A percentile compares a stretch with the other conserved stretches of the same genome.
Evolutionary conservation across 2,329 filamentous ascomycete genomes (phyloP).

Genomic region (Colletotrichum zoysiae): DNA sequence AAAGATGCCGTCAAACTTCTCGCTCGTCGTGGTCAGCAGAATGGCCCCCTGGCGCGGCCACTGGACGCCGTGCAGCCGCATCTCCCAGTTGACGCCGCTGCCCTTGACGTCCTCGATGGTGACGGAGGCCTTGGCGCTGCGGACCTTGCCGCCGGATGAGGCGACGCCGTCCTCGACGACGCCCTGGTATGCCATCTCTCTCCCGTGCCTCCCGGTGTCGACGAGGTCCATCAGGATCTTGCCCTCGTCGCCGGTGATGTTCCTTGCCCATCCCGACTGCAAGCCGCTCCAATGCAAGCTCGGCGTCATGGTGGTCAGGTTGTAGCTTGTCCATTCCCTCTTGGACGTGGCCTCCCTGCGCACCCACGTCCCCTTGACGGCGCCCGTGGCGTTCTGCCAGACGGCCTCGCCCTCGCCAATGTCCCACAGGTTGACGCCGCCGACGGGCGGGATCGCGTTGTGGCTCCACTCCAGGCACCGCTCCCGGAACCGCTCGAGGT

Average conservation of each 20-base stretch:
- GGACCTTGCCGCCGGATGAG: constrained; percentile 66
- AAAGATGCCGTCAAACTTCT: constrained; percentile 94
- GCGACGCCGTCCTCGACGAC: constrained; percentile 50
- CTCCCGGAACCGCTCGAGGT: constrained; percentile 75
- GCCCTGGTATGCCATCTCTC: constrained; percentile 59
- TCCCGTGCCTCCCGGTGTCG: constrained; percentile 59
- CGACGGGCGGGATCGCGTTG: constrained; percentile 60
- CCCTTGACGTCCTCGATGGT: constrained; percentile 79
- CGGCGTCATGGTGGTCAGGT: constrained; percentile 74
- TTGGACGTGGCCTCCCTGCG: constrained; percentile 64
- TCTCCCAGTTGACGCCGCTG: constrained; percentile 81
- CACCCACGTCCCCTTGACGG: constrained; percentile 81
- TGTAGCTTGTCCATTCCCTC: constrained; percentile 65
- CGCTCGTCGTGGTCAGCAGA: constrained; percentile 88
- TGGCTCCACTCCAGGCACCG: constrained; percentile 73
- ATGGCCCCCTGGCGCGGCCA: constrained; percentile 85
- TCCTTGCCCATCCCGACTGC: constrained; percentile 77
- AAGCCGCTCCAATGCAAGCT: constrained; percentile 73
- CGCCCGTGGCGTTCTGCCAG: constrained; percentile 86
- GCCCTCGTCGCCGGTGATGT: constrained; percentile 81
- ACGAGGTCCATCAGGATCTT: constrained; percentile 76
- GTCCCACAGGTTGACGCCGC: constrained; percentile 56
- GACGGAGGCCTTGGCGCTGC: constrained; percentile 77
- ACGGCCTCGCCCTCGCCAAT: constrained; percentile 57
- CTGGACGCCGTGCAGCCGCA: constrained; percentile 86